Conservation (phyloP, 2,329 filamentous ascomycete genomes). For the Trichophaea hybrida region DNA sequence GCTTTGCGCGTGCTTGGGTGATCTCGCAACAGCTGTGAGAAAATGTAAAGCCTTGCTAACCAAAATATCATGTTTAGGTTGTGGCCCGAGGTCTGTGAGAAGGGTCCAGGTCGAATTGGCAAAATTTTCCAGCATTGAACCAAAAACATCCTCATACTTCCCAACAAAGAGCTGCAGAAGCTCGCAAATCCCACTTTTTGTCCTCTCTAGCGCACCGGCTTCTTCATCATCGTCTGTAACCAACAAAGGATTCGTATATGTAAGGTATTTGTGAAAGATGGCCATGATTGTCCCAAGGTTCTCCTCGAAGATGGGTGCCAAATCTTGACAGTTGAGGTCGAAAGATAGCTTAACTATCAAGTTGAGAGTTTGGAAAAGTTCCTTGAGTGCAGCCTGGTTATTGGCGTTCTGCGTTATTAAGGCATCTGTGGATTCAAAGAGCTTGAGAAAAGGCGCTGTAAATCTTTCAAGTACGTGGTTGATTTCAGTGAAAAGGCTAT, state of each 20-base stretch:
- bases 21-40: conserved; percentile 72
- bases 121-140: conserved; percentile 63
- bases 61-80: conserved; percentile 86
- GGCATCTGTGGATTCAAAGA: conserved; percentile 45
- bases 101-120: conserved; percentile 84
- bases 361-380: conserved; percentile 73
- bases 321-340: conserved; percentile 92
- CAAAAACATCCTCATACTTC: conserved; percentile 93
- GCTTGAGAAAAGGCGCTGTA: conserved; percentile 63
- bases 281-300: conserved; percentile 62
- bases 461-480: conserved; percentile 87
- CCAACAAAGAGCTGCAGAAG: conserved; percentile 76
- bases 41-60: conserved; percentile 93
- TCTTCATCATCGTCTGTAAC: conserved; percentile 82
- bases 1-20: conserved; percentile 59
- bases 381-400: conserved; percentile 59
- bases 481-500: conserved; percentile 87
- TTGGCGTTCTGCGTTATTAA: conserved; percentile 58
- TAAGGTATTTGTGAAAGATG: conserved; percentile 82
- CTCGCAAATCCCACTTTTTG: conserved; percentile 89
- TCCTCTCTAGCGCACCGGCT: conserved; percentile 66
- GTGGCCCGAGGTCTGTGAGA: conserved; percentile 67
- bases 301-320: conserved; percentile 88
- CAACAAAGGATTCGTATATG: conserved; percentile 71
- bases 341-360: conserved; percentile 84